Conservation (phyloP, 495 filamentous ascomycete species). For the Penicillium fimorum region DNA sequence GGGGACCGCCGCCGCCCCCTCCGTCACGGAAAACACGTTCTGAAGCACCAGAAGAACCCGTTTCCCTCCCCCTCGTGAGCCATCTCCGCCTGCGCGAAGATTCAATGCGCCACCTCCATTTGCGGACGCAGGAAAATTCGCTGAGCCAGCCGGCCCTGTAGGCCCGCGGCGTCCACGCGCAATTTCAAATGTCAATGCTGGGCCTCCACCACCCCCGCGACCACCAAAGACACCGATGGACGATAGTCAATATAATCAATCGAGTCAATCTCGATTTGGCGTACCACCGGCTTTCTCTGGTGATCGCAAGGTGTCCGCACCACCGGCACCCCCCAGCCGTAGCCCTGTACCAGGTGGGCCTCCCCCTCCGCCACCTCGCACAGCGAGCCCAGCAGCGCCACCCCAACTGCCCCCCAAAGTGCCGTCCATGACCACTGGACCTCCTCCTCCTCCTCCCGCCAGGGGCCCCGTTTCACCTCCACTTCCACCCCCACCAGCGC, state of each 20-base stretch:
- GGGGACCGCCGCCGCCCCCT: slow-evolving; percentile 83
- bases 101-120: slow-evolving; percentile 84
- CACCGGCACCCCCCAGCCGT: slow-evolving; percentile 74
- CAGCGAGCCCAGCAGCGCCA: slow-evolving; percentile 50
- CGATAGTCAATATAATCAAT: slow-evolving; percentile 52
- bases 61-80: slow-evolving; percentile 51
- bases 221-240: slow-evolving; percentile 86
- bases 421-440: slow-evolving; percentile 45
- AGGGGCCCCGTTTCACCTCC: slow-evolving; percentile 47
- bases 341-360: slow-evolving; percentile 53
- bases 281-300: slow-evolving; percentile 84
- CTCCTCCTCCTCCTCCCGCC: slow-evolving; percentile 64
- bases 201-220: slow-evolving; percentile 79
- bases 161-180: slow-evolving; percentile 57
- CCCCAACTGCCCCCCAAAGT: slow-evolving; percentile 74
- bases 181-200: slow-evolving; percentile 58
- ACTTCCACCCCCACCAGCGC: slow-evolving; percentile 54
- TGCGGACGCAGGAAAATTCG: slow-evolving; percentile 81
- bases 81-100: slow-evolving; percentile 46
- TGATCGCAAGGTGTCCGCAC: slow-evolving; percentile 59
- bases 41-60: slow-evolving; percentile 53
- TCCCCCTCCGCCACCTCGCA: slow-evolving; percentile 69
- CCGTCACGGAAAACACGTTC: slow-evolving; percentile 64
- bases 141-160: slow-evolving; percentile 52
- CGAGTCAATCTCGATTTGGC: slow-evolving; percentile 53